Evolutionary conservation across 192 early-diverging fungal species (phyloP), one percentile per base, ranked within the genome.

Genomic region (Coemansia sp.): DNA sequence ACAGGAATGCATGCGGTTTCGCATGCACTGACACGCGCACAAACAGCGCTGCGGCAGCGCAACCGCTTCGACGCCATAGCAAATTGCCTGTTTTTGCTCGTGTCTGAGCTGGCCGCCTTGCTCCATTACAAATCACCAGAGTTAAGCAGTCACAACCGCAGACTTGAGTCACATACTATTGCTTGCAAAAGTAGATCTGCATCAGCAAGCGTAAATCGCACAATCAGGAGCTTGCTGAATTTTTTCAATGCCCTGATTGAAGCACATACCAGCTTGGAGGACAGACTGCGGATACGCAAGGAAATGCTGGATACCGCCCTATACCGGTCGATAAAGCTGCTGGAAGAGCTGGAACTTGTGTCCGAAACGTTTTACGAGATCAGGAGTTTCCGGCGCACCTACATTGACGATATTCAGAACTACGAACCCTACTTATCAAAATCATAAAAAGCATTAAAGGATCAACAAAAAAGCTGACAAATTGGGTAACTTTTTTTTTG

Each of bases 51-150:
- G 15, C 31, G 54, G 2, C 45, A 69, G 37, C 62, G 72, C 11
- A 69, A 62, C 50, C 72, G 66, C 16, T 76, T 76, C 26, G 72
- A 76, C 54, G 16, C 66, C 0, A 40, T 76, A 48, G 65, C 66
- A 12, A 68, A 76, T n/a, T 53, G 61, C 18, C 55, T 61, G 5
- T 69, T 62, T 53, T 4, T 38, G 4, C 54, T 56, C 36, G 60
- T 45, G 11, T 32, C 56, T 14, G 66, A 65, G 8, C 7, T 58
- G 5, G 46, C 54, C 3, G 16, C 23, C 43, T 12, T 11, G 18
- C 10, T 44, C 4, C 38, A 39, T 39, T 39, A n/a, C 38, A 39
- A 6, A 39, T 10, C 38, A n/a, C 2, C 38, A 39, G n/a, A 17
- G 11, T 12, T 41, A 14, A 41, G 23, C 23, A 26, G 23, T 26